Evolutionary conservation across 2,329 filamentous ascomycete species (phyloP).

Genomic region (Aspergillus sp.): DNA sequence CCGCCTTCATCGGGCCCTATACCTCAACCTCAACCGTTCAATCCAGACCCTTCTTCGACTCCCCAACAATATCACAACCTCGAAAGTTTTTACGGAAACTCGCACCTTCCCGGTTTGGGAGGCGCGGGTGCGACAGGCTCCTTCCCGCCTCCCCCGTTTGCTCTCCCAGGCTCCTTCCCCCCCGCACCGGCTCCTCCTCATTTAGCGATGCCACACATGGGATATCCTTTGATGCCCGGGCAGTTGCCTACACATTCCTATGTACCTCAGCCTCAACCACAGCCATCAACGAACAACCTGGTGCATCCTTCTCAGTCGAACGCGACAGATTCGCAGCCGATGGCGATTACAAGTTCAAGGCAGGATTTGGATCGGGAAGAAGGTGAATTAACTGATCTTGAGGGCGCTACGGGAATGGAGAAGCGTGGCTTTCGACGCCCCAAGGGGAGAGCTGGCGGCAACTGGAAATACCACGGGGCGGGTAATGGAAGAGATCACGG

Average conservation of each 20-base stretch:
- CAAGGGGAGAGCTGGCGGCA: neutral
- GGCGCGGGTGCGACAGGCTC: conserved; percentile 20
- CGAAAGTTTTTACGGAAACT: conserved; percentile 26
- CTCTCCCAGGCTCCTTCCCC: conserved; percentile 34
- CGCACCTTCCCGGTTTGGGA: conserved; percentile 31
- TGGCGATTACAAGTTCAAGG: conserved; percentile 27
- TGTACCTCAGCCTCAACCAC: conserved; percentile 3
- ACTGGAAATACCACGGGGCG: neutral
- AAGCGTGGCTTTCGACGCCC: neutral
- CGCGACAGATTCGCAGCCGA: conserved; percentile 9
- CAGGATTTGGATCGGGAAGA: conserved; percentile 61
- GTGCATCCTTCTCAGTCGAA: conserved; percentile 11
- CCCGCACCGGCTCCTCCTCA: conserved; percentile 30
- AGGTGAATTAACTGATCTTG: conserved; percentile 72
- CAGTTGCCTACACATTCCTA: conserved; percentile 16
- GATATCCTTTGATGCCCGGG: conserved; percentile 21
- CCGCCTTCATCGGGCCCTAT: conserved; percentile 22
- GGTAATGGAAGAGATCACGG: neutral
- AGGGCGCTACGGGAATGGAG: conserved; percentile 36
- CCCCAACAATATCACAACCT: conserved; percentile 26
- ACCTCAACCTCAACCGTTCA: conserved; percentile 26
- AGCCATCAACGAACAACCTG: conserved; percentile 9
- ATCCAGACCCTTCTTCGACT: conserved; percentile 23
- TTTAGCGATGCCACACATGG: conserved; percentile 28
- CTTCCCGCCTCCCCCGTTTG: conserved; percentile 31